Evolutionary conservation across 768 basidiomycete genomes (phyloP).

Genomic region (Lactarius hengduanensis): DNA sequence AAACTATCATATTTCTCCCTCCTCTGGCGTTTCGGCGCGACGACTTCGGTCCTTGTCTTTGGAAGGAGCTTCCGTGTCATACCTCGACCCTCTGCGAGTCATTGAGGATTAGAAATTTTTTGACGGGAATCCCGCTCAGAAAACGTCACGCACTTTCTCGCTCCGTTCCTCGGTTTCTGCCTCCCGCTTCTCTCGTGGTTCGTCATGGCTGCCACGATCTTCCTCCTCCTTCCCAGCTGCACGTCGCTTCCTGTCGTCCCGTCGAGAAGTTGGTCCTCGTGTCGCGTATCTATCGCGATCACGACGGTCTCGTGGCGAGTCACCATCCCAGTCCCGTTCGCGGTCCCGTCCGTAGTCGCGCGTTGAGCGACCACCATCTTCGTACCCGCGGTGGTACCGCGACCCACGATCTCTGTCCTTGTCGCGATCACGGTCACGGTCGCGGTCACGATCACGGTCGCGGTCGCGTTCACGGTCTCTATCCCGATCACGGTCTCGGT

Average conservation of each 20-base stretch:
- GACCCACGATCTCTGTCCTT: constrained; percentile 26
- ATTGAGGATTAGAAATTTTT: constrained; percentile 1
- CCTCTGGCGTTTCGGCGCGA: constrained; percentile 72
- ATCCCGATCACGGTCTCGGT: constrained; percentile 33
- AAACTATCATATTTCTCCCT: constrained; percentile 70
- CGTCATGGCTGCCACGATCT: constrained; percentile 51
- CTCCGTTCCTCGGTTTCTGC: constrained; percentile 44
- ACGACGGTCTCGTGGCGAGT: constrained; percentile 33
- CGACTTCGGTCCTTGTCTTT: constrained; percentile 45
- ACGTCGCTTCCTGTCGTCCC: constrained; percentile 48
- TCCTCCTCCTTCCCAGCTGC: constrained; percentile 43
- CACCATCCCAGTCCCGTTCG: constrained; percentile 34
- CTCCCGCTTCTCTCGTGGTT: constrained; percentile 37
- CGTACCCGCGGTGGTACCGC: constrained; percentile 27
- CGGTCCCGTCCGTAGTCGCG: constrained; percentile 34
- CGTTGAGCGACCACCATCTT: constrained; percentile 27
- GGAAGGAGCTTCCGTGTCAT: constrained; percentile 41
- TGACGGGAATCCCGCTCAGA: background rate
- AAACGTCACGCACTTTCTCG: constrained; percentile 49
- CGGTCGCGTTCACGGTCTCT: constrained; percentile 34
- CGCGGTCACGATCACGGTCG: constrained; percentile 36
- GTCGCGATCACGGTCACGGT: constrained; percentile 29
- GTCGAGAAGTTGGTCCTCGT: constrained; percentile 55
- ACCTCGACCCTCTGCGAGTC: constrained; percentile 58
- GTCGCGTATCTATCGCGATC: constrained; percentile 45